Base-by-base conservation (phyloP, 75 land plant species). In the Pinus taeda region DNA sequence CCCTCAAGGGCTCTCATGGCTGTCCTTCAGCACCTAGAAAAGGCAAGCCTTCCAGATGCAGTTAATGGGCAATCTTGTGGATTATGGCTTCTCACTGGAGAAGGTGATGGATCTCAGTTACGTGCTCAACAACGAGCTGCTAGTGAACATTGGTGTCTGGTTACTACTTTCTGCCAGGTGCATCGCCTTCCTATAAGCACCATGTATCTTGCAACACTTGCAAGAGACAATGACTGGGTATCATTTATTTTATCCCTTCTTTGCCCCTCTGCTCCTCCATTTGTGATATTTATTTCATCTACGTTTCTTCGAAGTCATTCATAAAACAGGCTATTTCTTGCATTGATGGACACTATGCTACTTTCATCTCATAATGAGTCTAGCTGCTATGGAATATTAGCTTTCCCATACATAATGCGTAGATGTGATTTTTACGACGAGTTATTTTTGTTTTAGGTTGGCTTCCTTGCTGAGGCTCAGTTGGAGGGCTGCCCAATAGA, bases 201-300 rank as follows among this genome's bases (percentile, higher is more conserved):
- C 58, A 87, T 84, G 66, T 97, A 97, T 78, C 93, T 97, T 66
- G 79, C 86, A 57, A 53, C 86, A n/a, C 88, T 97, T 74, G 99
- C 99, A 33, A 91, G 86, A 76, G 95, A 93, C 78, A 95, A 97
- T 91, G 99, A 97, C 60, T 97, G 99, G 99, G 99, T 97, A 93
- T 36, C 36, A 76, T 61, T 22, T 63, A 49, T 55, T 22, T 58
- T 77, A 17, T 18, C 15, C 57, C 29, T 21, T 7, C 39, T 20
- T 58, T 58, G 8, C 26, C 49, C 12, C 30, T 18, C 22, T 45
- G 55, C 15, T 26, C 37, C 45, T n/a, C 37, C 18, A 55, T 37
- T 15, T 26, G 58, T 73, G 63, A 72, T 72, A 15, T 13, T 64
- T 64, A 66, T 65, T 61, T 14, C 12, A 59, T 57, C 56, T 3